phyloP scores from a whole-genome alignment of 164 flowering plant genomes.

The Stephania yunnanensis region DNA sequence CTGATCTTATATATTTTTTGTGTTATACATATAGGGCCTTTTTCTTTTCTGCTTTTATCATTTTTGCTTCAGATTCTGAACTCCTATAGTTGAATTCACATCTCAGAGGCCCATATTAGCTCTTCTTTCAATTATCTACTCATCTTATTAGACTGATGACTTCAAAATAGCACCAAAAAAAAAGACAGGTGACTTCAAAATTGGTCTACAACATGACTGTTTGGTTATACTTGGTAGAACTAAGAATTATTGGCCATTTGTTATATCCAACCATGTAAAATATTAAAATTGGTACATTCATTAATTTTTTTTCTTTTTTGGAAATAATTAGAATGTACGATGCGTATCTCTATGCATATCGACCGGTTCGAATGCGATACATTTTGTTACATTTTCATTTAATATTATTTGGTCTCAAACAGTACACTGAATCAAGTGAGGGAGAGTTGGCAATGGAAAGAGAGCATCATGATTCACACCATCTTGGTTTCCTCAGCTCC shows the following conservation, averaged over 20 bases:
- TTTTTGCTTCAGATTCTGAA: background rate
- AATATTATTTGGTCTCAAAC: background rate
- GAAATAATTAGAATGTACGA: too few relatives aligned
- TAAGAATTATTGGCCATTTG: background rate
- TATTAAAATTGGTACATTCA: too few relatives aligned
- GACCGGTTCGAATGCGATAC: too few relatives aligned
- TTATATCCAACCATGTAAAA: too few relatives aligned
- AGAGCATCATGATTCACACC: constrained; percentile 26
- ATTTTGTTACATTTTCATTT: background rate
- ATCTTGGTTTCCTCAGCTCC: constrained; percentile 9
- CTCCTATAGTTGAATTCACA: background rate
- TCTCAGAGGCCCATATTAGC: too few relatives aligned
- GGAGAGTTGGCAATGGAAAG: constrained; percentile 28
- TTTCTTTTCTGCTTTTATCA: constrained; percentile 3
- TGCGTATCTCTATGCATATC: too few relatives aligned
- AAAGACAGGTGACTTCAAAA: background rate
- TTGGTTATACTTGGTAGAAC: background rate
- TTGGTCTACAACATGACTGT: background rate
- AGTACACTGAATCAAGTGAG: constrained; percentile 3
- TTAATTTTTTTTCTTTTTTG: too few relatives aligned
- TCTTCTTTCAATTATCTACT: background rate
- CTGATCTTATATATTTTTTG: too few relatives aligned
- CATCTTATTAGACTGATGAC: too few relatives aligned
- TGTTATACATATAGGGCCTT: background rate
- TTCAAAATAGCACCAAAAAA: too few relatives aligned